Conservation (phyloP, 345 rosid genomes). For the thale cress (Arabidopsis thaliana) region TAIR10.1 NC_003074.8:5711001-5711500, state of each 20-base stretch:
- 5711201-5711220: neutral
- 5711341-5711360: slow-evolving; percentile 63
- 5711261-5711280: slow-evolving; percentile 22
- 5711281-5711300: slow-evolving; percentile 8
- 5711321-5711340: slow-evolving; percentile 65
- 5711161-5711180: slow-evolving; percentile 10
- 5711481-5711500: slow-evolving; percentile 75
- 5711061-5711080: slow-evolving; percentile 32
- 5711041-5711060: slow-evolving; percentile 22
- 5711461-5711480: slow-evolving; percentile 88
- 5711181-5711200: slow-evolving; percentile 7
- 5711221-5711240: neutral
- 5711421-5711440: slow-evolving; percentile 58
- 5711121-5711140: slow-evolving; percentile 6
- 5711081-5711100: slow-evolving; percentile 37
- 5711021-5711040: slow-evolving; percentile 17
- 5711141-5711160: slow-evolving; percentile 29
- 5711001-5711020: slow-evolving; percentile 38
- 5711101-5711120: slow-evolving; percentile 30
- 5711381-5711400: slow-evolving; percentile 74
- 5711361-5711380: slow-evolving; percentile 63
- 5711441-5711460: slow-evolving; percentile 61
- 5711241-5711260: neutral
- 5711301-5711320: slow-evolving; percentile 5
- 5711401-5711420: slow-evolving; percentile 59